Evolutionary conservation across 2,329 filamentous ascomycete genomes (phyloP).

Genomic region (Metarhizium rileyi): DNA sequence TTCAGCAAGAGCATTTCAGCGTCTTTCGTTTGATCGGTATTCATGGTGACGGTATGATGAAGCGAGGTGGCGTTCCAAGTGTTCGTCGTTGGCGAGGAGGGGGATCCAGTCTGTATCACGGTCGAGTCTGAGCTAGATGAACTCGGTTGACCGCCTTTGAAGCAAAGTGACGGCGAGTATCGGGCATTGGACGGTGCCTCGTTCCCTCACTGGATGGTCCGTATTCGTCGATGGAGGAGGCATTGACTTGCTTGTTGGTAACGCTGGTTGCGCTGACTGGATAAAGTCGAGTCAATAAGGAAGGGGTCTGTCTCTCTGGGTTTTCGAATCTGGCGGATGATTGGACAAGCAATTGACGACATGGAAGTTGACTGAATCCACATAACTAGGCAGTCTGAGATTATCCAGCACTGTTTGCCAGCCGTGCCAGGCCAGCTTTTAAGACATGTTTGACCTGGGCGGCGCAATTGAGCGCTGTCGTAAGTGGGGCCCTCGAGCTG

Average conservation of each 20-base stretch:
- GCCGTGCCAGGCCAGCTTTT: too few species aligned
- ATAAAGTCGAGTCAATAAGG: too few species aligned
- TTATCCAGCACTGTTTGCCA: too few species aligned
- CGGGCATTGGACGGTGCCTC: not conserved
- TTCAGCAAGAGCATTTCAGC: constrained; percentile 25
- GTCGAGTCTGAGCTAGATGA: not conserved
- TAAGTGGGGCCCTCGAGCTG: not conserved
- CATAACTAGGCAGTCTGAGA: too few species aligned
- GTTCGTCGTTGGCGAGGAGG: not conserved
- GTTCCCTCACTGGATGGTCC: not conserved
- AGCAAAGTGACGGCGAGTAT: not conserved
- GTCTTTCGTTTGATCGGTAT: constrained; percentile 16
- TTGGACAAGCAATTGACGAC: not conserved
- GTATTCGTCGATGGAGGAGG: not conserved
- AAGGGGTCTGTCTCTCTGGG: too few species aligned
- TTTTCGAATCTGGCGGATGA: too few species aligned
- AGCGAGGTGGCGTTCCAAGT: constrained; percentile 20
- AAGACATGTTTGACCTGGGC: too few species aligned
- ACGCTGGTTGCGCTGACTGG: too few species aligned
- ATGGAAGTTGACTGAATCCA: not conserved
- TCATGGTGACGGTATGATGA: constrained; percentile 21
- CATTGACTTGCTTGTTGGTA: not conserved
- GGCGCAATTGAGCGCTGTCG: not conserved
- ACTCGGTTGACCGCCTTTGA: constrained; percentile 2
- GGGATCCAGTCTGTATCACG: constrained; percentile 2